These are phyloP conservation scores for Calonectria crousiana DNA, from an alignment of 2,329 filamentous ascomycete genomes.

Conservation along the genomic window DNA sequence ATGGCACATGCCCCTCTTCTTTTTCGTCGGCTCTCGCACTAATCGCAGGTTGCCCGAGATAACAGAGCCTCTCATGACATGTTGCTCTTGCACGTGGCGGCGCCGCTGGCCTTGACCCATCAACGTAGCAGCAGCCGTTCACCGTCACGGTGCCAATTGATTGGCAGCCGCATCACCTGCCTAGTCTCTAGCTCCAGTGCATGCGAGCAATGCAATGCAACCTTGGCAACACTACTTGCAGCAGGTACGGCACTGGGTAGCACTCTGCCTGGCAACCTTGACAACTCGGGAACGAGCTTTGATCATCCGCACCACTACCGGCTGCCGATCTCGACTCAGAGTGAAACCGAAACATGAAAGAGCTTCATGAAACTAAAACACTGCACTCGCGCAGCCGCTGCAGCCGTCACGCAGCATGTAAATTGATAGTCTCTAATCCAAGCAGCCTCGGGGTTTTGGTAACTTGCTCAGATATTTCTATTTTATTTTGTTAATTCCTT, in stretches of 20 bases:
- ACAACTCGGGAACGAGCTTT: background rate
- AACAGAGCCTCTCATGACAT: slow-evolving; percentile 23
- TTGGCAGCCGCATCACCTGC: slow-evolving; percentile 28
- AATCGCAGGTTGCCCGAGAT: background rate
- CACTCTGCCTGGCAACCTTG: background rate
- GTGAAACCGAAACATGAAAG: background rate
- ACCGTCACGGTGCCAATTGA: slow-evolving; percentile 38
- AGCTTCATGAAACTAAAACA: background rate
- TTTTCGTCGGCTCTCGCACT: background rate
- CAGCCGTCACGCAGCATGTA: background rate
- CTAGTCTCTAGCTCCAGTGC: background rate
- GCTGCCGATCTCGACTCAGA: background rate
- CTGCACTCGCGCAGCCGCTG: background rate
- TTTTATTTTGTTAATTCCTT: background rate
- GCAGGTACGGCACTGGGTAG: background rate
- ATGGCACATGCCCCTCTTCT: background rate
- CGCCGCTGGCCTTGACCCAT: background rate
- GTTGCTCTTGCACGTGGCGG: slow-evolving; percentile 35
- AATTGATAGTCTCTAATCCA: background rate
- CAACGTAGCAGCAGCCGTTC: background rate
- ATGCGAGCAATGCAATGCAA: background rate
- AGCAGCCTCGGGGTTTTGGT: background rate
- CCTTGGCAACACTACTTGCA: background rate
- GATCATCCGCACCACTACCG: background rate
- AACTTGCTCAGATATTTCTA: background rate